Base-by-base conservation (phyloP, 1,139 yeast species). In the Spencermartinsiella ligniputridi region DNA sequence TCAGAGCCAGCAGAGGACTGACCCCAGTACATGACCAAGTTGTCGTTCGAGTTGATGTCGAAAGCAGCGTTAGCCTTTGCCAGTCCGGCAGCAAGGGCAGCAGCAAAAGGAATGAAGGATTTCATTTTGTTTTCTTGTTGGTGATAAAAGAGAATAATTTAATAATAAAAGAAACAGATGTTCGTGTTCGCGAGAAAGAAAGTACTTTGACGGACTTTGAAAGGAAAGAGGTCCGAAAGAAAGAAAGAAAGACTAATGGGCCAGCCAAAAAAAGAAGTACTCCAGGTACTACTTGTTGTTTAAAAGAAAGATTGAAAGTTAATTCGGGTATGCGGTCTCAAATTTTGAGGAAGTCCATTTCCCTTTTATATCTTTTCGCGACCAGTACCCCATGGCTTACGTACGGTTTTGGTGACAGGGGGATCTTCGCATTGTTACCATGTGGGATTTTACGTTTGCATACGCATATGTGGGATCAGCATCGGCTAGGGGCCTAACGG, bases 11-110 rank as follows among this genome's bases (percentile, higher is more conserved):
- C 84, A n/a, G 92, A 79, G 58, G 78, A 77, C 67, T 89, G 97
- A 41, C 97, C 97, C 96, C 96, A 89, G 68, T 88, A 89, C 6
- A 84, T 75, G 15, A 83, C 95, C 38, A 85, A 76, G 54, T 82
- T 81, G 35, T 44, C 29, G 22, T 47, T 37, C n/a, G 46, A 42
- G 15, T 44, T 38, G 42, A 45, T 45, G 37, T 52, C 48, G 25
- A 42, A 47, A 9, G 51, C 49, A 13, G 53, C 50, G 18, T 38
- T 32, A n/a, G 20, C 32, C 41, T 3, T 27, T 21, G 47, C 44
- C 36, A 39, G 27, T 15, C 24, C 17, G 16, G 38, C 38, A 20
- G 38, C 38, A 13, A 35, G 22, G 17, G 22, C 15, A 19, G 38
- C 27, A 35, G 38, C 38, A 35, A 20, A 8, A 17, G 38, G 15